Percentiles rank a stretch among this genome's conserved stretches.
Conservation (phyloP, 2,329 filamentous ascomycete species). For the Emmonsiellopsis sp. region DNA sequence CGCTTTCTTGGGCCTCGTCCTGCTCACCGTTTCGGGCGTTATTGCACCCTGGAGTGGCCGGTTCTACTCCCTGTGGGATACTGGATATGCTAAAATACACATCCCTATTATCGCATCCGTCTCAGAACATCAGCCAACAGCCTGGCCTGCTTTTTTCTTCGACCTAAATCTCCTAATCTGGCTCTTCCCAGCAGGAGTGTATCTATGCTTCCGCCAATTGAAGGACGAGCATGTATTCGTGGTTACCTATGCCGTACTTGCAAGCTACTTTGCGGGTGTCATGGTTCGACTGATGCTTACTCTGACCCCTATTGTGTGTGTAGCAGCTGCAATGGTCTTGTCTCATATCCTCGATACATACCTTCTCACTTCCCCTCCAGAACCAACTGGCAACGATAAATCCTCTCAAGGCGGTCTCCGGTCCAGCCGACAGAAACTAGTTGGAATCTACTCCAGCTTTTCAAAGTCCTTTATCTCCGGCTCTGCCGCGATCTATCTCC, state of each 20-base stretch:
- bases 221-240: conserved; percentile 96
- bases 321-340: conserved; percentile 78
- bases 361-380: conserved; percentile 55
- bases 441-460: conserved; percentile 74
- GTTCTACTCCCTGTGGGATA: conserved; percentile 99
- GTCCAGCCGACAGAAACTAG: conserved; percentile 60
- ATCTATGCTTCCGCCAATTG: conserved; percentile 91
- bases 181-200: conserved; percentile 97
- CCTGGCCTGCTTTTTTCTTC: conserved; percentile 99
- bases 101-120: conserved; percentile 99
- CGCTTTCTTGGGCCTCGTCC: conserved; percentile 65
- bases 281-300: conserved; percentile 99
- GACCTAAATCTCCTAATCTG: conserved; percentile 97
- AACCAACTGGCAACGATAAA: conserved; percentile 28
- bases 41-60: conserved; percentile 97
- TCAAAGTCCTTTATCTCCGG: conserved; percentile 73
- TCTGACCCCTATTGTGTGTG: conserved; percentile 89
- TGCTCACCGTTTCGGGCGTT: conserved; percentile 75
- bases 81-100: conserved; percentile 96
- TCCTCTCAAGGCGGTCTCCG: conserved; percentile 45
- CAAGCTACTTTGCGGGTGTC: conserved; percentile 96
- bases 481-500: conserved; percentile 66
- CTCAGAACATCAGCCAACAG: conserved; percentile 96
- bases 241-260: conserved; percentile 91
- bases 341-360: conserved; percentile 87